Base-by-base conservation (phyloP, 176 grass and related monocot species). In the Oryza glumipatula region DNA sequence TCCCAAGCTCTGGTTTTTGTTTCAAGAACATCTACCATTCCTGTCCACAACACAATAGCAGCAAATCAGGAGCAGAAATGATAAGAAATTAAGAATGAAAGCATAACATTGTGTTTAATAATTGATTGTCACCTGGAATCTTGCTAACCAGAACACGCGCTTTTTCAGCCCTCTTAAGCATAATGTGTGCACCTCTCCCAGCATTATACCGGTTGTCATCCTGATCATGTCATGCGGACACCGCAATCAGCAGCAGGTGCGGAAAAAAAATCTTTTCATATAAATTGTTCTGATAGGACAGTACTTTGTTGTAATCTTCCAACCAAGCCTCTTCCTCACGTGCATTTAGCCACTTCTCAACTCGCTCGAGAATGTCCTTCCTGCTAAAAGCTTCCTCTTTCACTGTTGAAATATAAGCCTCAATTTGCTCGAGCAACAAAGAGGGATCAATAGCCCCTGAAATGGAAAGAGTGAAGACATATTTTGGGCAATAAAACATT, bases 231-330 rank as follows among this genome's bases (percentile, higher is more conserved):
- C 39, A 74, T 32, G 26, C 22, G 86, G 23, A 80, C 43, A 78
- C 54, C 11, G 69, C 24, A 81, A 66, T 86, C 46, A 86, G 13
- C 10, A 73, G 15, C 5, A 72, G 54, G 64, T 69, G 11, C 14
- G 9, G 30, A 2, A 65, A 71, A 52, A 58, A 70, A 1, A 26
- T 43, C 4, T 4, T 52, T 3, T 45, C 63, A 21, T 54, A 83
- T 61, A 48, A 77, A 67, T 58, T 60, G 3, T 81, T 67, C 32
- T 54, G 71, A 69, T 41, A 30, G 3, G 45, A 67, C 21, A 23
- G 76, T 84, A 96, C 91, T 85, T 92, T 93, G 68, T 83, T 96
- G 75, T 96, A 96, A 67, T 96, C 91, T 86, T 96, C 91, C 35
- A 96, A 74, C 94, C 91, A 96, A 76, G 81, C 67, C 88, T 96